A percentile compares a stretch with the other conserved stretches of the same genome.
Evolutionary conservation across 306 rosid species (phyloP).

Genomic region (Vigna unguiculata): DNA sequence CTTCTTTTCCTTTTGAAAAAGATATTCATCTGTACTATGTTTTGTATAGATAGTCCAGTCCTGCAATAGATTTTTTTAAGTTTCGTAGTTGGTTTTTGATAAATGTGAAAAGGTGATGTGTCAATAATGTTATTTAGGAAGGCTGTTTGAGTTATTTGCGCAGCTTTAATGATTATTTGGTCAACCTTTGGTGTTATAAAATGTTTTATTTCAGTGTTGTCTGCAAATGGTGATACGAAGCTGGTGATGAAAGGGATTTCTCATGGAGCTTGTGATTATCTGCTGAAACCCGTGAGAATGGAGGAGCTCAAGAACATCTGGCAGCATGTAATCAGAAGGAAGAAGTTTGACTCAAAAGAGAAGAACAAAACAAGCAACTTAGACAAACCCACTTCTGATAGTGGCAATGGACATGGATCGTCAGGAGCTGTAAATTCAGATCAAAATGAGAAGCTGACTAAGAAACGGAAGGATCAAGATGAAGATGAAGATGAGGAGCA

Average conservation of each 20-base stretch:
- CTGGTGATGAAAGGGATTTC: conserved; percentile 96
- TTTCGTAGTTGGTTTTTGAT: background rate
- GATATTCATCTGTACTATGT: too few species aligned
- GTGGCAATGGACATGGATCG: conserved; percentile 52
- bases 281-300: conserved; percentile 90
- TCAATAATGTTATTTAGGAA: background rate
- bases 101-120: conserved; percentile 1
- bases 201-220: conserved; percentile 73
- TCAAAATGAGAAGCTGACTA: conserved; percentile 68
- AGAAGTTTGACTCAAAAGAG: conserved; percentile 81
- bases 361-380: conserved; percentile 54
- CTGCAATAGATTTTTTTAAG: background rate
- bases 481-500: conserved; percentile 80
- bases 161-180: conserved; percentile 1
- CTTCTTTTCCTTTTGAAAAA: background rate
- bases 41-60: conserved; percentile 1
- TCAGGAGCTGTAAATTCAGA: conserved; percentile 59
- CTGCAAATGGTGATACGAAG: conserved; percentile 80
- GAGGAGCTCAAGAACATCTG: conserved; percentile 97
- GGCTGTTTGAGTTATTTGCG: background rate
- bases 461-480: conserved; percentile 82
- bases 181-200: conserved; percentile 31
- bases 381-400: conserved; percentile 51
- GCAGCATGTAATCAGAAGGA: conserved; percentile 95
- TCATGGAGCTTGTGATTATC: conserved; percentile 99